Evolutionary conservation across 805 yeast genomes (phyloP).

Genomic region (Metschnikowia lachancei): DNA sequence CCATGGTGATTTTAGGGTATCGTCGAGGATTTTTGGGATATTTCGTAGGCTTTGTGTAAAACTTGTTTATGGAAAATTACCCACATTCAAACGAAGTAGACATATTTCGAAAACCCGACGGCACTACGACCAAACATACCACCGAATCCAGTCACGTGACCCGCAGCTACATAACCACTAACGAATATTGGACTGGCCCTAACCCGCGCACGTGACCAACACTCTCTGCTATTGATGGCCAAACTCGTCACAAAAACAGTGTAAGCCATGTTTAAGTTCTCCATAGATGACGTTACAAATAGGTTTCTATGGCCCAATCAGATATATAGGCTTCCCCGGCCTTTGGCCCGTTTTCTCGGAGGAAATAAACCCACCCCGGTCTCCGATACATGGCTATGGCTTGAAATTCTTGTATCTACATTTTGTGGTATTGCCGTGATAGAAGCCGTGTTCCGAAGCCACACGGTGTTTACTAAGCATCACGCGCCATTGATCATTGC

Average conservation of each 20-base stretch:
- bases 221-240: too few species aligned
- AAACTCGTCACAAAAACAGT: too few species aligned
- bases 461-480: constrained; percentile 38
- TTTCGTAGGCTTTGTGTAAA: too few species aligned
- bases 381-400: constrained; percentile 43
- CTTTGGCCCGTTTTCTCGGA: constrained; percentile 41
- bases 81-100: too few species aligned
- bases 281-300: constrained; percentile 33
- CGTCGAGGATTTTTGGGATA: too few species aligned
- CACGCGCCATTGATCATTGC: constrained; percentile 51
- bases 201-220: neutral
- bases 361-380: constrained; percentile 28
- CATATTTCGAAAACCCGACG: too few species aligned
- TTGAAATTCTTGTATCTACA: constrained; percentile 45
- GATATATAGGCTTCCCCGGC: constrained; percentile 33
- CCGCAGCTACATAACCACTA: too few species aligned
- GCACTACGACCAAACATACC: too few species aligned
- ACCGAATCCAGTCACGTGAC: too few species aligned
- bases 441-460: constrained; percentile 45
- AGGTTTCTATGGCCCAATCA: constrained; percentile 29
- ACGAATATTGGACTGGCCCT: too few species aligned
- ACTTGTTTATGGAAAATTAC: too few species aligned
- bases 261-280: constrained; percentile 32
- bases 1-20: too few species aligned
- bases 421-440: constrained; percentile 46